phyloP scores from a whole-genome alignment of 495 filamentous ascomycete genomes.

The Talaromyces liani region DNA sequence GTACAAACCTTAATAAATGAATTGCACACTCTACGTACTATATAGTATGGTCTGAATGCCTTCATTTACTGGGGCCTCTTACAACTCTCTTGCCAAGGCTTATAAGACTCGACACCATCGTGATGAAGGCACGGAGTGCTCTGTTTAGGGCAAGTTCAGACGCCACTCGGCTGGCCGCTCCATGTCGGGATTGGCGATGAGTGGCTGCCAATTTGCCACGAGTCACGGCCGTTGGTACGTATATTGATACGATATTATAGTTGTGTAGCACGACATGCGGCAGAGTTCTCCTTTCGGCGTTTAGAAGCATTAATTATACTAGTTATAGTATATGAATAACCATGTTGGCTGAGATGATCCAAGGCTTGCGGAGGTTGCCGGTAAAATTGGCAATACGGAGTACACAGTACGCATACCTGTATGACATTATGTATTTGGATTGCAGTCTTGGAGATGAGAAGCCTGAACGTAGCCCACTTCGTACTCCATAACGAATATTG shows the following conservation, averaged over 20 bases:
- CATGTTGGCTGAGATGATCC: background rate
- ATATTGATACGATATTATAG: background rate
- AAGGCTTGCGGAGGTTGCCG: background rate
- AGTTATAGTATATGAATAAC: background rate
- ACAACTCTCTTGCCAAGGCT: background rate
- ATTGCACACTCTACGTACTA: background rate
- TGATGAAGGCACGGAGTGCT: background rate
- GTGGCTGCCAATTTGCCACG: background rate
- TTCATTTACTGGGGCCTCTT: background rate
- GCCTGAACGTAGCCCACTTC: background rate
- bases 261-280: background rate
- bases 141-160: background rate
- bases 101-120: background rate
- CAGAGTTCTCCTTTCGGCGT: background rate
- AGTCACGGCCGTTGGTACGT: background rate
- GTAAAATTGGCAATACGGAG: background rate
- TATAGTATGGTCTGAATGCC: background rate
- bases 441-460: background rate
- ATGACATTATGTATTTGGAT: background rate
- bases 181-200: background rate
- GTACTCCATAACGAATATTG: background rate
- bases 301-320: background rate
- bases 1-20: background rate
- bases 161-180: background rate
- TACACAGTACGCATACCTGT: background rate